phyloP scores from a whole-genome alignment of 1,284 basidiomycete species.

The Microbotryomycetes sp. region DNA sequence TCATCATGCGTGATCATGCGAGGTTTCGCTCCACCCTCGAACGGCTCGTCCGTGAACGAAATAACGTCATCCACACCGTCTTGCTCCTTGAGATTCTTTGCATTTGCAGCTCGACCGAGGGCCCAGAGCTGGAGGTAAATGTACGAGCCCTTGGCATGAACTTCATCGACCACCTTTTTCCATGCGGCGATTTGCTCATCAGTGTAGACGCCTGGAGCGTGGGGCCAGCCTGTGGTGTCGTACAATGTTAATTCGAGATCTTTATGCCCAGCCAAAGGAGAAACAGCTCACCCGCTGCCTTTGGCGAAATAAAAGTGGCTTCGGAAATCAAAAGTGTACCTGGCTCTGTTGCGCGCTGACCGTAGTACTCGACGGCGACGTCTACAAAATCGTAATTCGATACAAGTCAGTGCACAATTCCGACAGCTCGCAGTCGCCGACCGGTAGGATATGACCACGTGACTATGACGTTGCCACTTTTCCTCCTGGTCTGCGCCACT shows the following conservation, averaged over 20 bases:
- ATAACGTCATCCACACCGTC: slow-evolving; percentile 31
- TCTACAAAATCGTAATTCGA: background rate
- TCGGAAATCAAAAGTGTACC: slow-evolving; percentile 51
- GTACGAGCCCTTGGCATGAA: slow-evolving; percentile 47
- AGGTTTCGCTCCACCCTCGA: slow-evolving; percentile 38
- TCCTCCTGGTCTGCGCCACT: too few species aligned
- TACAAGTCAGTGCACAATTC: background rate
- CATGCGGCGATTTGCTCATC: slow-evolving; percentile 47
- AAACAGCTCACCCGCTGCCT: slow-evolving; percentile 14
- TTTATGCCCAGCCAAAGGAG: slow-evolving; percentile 26
- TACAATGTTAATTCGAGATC: too few species aligned
- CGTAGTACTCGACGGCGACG: slow-evolving; percentile 42
- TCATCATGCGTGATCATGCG: slow-evolving; percentile 32
- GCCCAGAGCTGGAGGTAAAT: slow-evolving; percentile 51
- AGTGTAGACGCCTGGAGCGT: slow-evolving; percentile 47
- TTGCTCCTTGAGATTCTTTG: slow-evolving; percentile 35
- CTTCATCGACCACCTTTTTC: slow-evolving; percentile 45
- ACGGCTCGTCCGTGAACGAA: slow-evolving; percentile 39
- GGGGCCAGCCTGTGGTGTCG: slow-evolving; percentile 41
- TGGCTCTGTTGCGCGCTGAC: slow-evolving; percentile 45
- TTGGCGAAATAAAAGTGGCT: slow-evolving; percentile 43
- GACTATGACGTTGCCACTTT: background rate
- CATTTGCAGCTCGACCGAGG: slow-evolving; percentile 44
- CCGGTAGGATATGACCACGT: too few species aligned
- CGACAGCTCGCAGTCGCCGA: background rate